These are phyloP conservation scores for Fusarium beomiforme DNA, from an alignment of 2,329 filamentous ascomycete genomes.

Conservation along the genomic window DNA sequence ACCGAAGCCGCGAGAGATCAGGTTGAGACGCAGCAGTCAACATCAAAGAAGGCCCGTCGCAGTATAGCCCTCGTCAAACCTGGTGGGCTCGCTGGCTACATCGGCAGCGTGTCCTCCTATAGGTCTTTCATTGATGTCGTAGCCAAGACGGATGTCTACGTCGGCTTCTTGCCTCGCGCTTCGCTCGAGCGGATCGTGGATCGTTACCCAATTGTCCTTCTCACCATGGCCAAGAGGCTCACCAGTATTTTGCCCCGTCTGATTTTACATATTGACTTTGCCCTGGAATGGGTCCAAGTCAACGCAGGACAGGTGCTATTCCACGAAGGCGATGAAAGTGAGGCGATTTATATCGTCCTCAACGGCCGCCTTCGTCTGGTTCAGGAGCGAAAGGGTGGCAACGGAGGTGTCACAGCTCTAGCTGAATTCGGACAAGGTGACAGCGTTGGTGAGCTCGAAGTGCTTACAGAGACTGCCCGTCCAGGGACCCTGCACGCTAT, in stretches of 20 bases:
- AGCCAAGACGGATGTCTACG: slow-evolving; percentile 97
- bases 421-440: slow-evolving; percentile 97
- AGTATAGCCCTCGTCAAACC: slow-evolving; percentile 94
- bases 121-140: slow-evolving; percentile 96
- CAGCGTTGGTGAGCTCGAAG: slow-evolving; percentile 95
- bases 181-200: slow-evolving; percentile 94
- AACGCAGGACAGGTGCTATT: slow-evolving; percentile 95
- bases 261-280: slow-evolving; percentile 97
- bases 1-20: slow-evolving; percentile 44
- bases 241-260: slow-evolving; percentile 89
- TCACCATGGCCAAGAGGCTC: slow-evolving; percentile 95
- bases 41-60: slow-evolving; percentile 60
- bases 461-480: slow-evolving; percentile 92
- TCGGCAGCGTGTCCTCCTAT: slow-evolving; percentile 94
- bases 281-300: slow-evolving; percentile 97
- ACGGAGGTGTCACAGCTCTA: slow-evolving; percentile 84
- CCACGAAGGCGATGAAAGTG: slow-evolving; percentile 92
- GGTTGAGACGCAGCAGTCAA: slow-evolving; percentile 56
- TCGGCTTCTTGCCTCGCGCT: slow-evolving; percentile 88
- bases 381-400: slow-evolving; percentile 81
- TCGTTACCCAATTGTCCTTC: slow-evolving; percentile 86
- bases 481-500: slow-evolving; percentile 94
- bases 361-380: slow-evolving; percentile 91
- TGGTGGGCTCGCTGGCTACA: slow-evolving; percentile 91
- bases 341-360: slow-evolving; percentile 97